A percentile compares a stretch with the other conserved stretches of the same genome.
phyloP scores from a whole-genome alignment of 305 asterid species.

The Fraxinus greggii region DNA sequence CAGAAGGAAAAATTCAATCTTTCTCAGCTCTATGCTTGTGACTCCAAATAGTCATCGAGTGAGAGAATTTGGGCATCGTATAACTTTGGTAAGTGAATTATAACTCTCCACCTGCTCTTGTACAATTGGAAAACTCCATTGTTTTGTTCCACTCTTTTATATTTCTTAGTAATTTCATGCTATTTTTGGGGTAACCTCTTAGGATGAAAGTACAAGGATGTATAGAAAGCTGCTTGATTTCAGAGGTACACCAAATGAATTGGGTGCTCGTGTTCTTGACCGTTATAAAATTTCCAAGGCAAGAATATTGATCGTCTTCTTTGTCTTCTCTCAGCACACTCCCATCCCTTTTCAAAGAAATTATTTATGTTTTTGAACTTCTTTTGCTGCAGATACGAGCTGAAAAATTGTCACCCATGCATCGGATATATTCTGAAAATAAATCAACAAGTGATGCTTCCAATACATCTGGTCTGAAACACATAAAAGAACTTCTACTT shows the following conservation, averaged over 20 bases:
- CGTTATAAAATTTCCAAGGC: slow-evolving; percentile 83
- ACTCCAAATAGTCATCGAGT: slow-evolving; percentile 90
- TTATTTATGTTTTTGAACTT: slow-evolving; percentile 24
- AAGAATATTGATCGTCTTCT: slow-evolving; percentile 34
- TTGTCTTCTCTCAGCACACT: slow-evolving; percentile 2
- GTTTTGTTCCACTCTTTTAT: slow-evolving; percentile 1
- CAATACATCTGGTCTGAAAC: slow-evolving; percentile 68
- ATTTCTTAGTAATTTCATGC: slow-evolving; percentile 17
- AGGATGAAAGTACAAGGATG: slow-evolving; percentile 76
- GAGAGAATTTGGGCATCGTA: slow-evolving; percentile 74
- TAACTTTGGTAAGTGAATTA: slow-evolving; percentile 57
- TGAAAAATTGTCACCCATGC: slow-evolving; percentile 34
- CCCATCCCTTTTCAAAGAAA: slow-evolving; percentile 7
- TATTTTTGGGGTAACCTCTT: slow-evolving; percentile 23
- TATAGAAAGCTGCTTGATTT: slow-evolving; percentile 71
- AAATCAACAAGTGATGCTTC: slow-evolving; percentile 50
- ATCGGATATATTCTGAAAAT: slow-evolving; percentile 44
- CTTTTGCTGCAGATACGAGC: slow-evolving; percentile 72
- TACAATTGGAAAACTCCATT: neutral
- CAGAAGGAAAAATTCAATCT: slow-evolving; percentile 55
- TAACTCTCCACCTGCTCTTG: slow-evolving; percentile 11
- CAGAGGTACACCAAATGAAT: slow-evolving; percentile 71
- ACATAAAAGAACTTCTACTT: slow-evolving; percentile 70
- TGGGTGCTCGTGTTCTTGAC: slow-evolving; percentile 75
- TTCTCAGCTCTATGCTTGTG: slow-evolving; percentile 67